phyloP scores from a whole-genome alignment of 768 basidiomycete species.

The Lentinula guzmanii region DNA sequence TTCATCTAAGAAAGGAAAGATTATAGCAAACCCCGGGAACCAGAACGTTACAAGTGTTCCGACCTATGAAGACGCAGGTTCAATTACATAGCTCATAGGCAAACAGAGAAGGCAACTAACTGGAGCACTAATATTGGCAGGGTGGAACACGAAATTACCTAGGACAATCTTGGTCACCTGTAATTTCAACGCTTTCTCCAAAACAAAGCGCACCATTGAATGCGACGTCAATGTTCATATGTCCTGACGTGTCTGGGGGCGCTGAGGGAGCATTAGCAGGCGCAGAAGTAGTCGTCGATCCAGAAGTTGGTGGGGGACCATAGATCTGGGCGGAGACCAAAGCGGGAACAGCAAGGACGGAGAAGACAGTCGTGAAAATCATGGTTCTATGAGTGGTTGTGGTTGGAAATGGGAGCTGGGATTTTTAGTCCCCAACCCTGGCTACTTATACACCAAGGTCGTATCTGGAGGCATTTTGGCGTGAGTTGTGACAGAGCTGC shows the following conservation, averaged over 20 bases:
- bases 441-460: background rate
- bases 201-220: conserved; percentile 13
- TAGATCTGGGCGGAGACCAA: background rate
- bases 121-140: conserved; percentile 38
- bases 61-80: background rate
- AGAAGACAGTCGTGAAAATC: conserved; percentile 1
- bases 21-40: conserved; percentile 37
- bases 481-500: background rate
- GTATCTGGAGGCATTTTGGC: background rate
- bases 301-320: background rate
- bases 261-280: conserved; percentile 30
- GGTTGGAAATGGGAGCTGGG: background rate
- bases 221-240: conserved; percentile 41
- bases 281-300: conserved; percentile 7
- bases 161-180: background rate
- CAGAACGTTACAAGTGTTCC: conserved; percentile 44
- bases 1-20: background rate
- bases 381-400: background rate
- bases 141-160: conserved; percentile 33
- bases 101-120: conserved; percentile 21
- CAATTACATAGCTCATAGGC: background rate
- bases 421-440: background rate
- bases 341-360: background rate
- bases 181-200: background rate
- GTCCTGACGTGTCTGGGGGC: conserved; percentile 26